These are phyloP conservation scores for Populus simonii DNA, from an alignment of 345 rosid species.

Conservation along the genomic window DNA sequence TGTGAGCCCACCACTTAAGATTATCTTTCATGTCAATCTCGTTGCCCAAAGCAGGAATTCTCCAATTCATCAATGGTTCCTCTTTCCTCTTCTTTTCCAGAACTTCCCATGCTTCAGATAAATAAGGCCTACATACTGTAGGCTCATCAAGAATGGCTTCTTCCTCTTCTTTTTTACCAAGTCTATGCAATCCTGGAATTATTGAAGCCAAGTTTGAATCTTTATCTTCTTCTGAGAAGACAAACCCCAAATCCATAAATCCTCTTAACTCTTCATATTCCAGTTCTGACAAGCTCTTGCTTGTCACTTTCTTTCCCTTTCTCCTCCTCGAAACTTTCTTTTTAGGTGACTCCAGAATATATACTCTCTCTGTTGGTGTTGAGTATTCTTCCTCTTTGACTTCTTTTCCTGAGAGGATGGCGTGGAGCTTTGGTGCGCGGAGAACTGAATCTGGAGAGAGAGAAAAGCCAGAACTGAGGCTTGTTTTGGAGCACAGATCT, in stretches of 20 bases:
- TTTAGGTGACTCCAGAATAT: neutral
- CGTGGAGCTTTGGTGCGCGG: slow-evolving; percentile 30
- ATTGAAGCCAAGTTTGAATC: slow-evolving; percentile 66
- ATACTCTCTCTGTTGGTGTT: neutral
- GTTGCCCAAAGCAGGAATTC: slow-evolving; percentile 45
- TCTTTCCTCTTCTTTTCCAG: slow-evolving; percentile 35
- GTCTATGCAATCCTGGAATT: slow-evolving; percentile 66
- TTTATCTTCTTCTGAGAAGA: slow-evolving; percentile 71
- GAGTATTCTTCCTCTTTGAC: slow-evolving; percentile 18
- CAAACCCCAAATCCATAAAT: slow-evolving; percentile 88
- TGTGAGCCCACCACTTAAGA: slow-evolving; percentile 73
- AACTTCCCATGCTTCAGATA: slow-evolving; percentile 84
- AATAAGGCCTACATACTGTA: slow-evolving; percentile 58
- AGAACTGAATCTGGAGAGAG: slow-evolving; percentile 53
- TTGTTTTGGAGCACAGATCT: slow-evolving; percentile 29
- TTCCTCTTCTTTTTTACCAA: slow-evolving; percentile 38
- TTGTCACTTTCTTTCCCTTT: slow-evolving; percentile 30
- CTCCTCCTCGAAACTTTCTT: neutral
- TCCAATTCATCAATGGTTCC: slow-evolving; percentile 54
- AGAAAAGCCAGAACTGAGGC: slow-evolving; percentile 23
- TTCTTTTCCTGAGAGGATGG: slow-evolving; percentile 40
- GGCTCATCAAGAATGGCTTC: slow-evolving; percentile 17
- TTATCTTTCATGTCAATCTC: slow-evolving; percentile 61
- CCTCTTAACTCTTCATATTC: slow-evolving; percentile 84
- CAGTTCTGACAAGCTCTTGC: slow-evolving; percentile 61